Percentiles rank a stretch among this genome's conserved stretches.
Evolutionary conservation across 2,329 filamentous ascomycete genomes (phyloP).

Genomic region (Beauveria brongniartii): DNA sequence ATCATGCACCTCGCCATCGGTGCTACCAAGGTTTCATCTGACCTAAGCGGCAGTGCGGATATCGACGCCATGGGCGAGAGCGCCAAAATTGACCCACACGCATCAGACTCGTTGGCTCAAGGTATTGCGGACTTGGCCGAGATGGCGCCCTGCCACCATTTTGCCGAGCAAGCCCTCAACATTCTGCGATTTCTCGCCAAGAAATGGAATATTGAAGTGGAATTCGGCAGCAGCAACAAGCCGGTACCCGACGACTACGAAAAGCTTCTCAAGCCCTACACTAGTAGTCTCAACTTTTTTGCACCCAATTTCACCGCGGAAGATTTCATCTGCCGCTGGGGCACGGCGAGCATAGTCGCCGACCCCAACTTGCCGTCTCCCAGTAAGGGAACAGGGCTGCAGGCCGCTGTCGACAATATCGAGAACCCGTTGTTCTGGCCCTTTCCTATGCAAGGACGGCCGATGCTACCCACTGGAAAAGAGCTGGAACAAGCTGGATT

Average conservation of each 20-base stretch:
- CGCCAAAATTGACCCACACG: constrained; percentile 29
- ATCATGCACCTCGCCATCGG: constrained; percentile 53
- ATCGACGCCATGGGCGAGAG: constrained; percentile 25
- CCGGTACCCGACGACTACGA: constrained; percentile 29
- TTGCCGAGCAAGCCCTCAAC: constrained; percentile 52
- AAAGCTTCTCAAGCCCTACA: constrained; percentile 36
- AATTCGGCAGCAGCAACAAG: constrained; percentile 27
- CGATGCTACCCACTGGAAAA: constrained; percentile 40
- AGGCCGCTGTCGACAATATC: constrained; percentile 27
- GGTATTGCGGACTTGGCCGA: constrained; percentile 50
- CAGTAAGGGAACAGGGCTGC: constrained; percentile 11
- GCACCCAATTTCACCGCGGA: constrained; percentile 39
- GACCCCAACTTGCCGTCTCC: neutral
- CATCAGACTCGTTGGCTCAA: constrained; percentile 39
- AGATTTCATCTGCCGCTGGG: constrained; percentile 43
- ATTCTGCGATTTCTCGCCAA: constrained; percentile 50
- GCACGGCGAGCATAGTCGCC: constrained; percentile 16
- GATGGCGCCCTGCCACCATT: constrained; percentile 54
- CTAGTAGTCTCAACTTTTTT: constrained; percentile 50
- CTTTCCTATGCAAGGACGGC: constrained; percentile 51
- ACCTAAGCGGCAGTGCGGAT: constrained; percentile 14
- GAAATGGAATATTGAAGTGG: constrained; percentile 50
- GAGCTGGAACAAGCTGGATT: constrained; percentile 46
- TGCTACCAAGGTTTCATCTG: constrained; percentile 24
- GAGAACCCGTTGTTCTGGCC: constrained; percentile 54